phyloP scores from a whole-genome alignment of 2,329 filamentous ascomycete species.

The Aspergillus sp. region DNA sequence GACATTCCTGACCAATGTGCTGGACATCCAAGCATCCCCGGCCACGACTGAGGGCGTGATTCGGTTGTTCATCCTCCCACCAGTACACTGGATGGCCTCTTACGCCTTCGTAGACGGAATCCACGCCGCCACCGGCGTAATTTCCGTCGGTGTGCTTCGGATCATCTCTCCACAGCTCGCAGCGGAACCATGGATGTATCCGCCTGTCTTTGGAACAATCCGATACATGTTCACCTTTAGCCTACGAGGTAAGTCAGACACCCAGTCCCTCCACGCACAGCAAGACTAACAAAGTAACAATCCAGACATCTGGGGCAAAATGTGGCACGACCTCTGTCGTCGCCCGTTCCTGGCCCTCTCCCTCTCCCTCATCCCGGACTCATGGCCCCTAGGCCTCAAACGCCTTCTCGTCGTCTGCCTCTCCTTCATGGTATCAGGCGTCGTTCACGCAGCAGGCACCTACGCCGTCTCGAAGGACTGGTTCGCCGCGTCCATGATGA shows the following conservation, averaged over 20 bases:
- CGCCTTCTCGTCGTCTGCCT: slow-evolving; percentile 10
- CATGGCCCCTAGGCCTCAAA: background rate
- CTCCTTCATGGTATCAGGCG: slow-evolving; percentile 18
- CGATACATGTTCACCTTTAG: slow-evolving; percentile 13
- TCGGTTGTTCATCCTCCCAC: slow-evolving; percentile 12
- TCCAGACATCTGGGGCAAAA: slow-evolving; percentile 22
- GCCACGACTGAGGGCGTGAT: slow-evolving; percentile 8
- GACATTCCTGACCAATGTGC: background rate
- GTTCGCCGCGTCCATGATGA: slow-evolving; percentile 17
- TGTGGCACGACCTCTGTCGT: slow-evolving; percentile 23
- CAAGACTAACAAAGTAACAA: background rate
- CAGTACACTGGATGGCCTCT: slow-evolving; percentile 16
- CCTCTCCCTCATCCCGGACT: slow-evolving; percentile 6
- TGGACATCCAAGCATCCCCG: slow-evolving; percentile 3
- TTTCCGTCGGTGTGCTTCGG: slow-evolving; percentile 11
- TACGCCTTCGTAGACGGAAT: slow-evolving; percentile 21
- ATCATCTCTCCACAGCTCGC: slow-evolving; percentile 4
- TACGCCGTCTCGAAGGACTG: slow-evolving; percentile 15
- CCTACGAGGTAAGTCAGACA: slow-evolving; percentile 12
- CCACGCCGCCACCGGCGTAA: slow-evolving; percentile 9
- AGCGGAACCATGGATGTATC: slow-evolving; percentile 23
- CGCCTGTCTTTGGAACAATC: slow-evolving; percentile 17
- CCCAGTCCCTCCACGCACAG: too few relatives aligned
- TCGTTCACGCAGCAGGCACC: slow-evolving; percentile 15
- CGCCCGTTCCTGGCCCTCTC: slow-evolving; percentile 16